These are phyloP conservation scores for Schizochytrium sp. DNA, from an alignment of 108 stramenopile species.

Conservation along the genomic window DNA sequence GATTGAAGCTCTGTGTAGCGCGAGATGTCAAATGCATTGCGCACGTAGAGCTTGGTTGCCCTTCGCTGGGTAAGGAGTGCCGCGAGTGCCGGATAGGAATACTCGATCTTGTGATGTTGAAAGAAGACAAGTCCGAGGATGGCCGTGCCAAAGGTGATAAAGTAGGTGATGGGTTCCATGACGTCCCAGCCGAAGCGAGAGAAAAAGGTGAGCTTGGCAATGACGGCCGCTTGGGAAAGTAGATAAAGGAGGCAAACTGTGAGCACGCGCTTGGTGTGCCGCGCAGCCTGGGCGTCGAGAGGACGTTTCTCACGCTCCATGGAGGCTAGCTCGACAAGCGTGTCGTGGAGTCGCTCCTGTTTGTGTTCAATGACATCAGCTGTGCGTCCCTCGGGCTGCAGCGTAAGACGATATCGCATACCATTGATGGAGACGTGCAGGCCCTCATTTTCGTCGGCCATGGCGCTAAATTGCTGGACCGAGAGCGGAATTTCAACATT, in stretches of 20 bases:
- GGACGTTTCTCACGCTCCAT: neutral
- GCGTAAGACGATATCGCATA: neutral
- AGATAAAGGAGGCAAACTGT: neutral
- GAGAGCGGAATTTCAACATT: neutral
- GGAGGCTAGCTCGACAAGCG: neutral
- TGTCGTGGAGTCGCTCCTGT: neutral
- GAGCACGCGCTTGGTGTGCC: constrained; percentile 11
- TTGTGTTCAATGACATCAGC: neutral
- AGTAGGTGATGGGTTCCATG: constrained; percentile 10
- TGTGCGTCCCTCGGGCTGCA: neutral
- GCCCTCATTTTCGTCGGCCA: neutral
- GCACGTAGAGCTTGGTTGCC: neutral
- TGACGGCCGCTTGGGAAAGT: neutral
- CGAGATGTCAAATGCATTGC: neutral
- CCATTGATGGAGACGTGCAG: constrained; percentile 8
- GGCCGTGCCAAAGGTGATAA: constrained; percentile 10
- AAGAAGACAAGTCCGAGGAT: neutral
- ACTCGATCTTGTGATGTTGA: constrained; percentile 1
- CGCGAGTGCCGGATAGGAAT: neutral
- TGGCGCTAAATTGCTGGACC: neutral
- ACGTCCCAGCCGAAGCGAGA: constrained; percentile 19
- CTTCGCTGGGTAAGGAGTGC: neutral
- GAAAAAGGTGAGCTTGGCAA: neutral
- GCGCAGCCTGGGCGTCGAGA: constrained; percentile 4
- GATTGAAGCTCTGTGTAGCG: neutral